Percentiles rank a stretch among this genome's conserved stretches.
Evolutionary conservation across 495 filamentous ascomycete species (phyloP).

Genomic region (Penicillium psychrofluorescens): DNA sequence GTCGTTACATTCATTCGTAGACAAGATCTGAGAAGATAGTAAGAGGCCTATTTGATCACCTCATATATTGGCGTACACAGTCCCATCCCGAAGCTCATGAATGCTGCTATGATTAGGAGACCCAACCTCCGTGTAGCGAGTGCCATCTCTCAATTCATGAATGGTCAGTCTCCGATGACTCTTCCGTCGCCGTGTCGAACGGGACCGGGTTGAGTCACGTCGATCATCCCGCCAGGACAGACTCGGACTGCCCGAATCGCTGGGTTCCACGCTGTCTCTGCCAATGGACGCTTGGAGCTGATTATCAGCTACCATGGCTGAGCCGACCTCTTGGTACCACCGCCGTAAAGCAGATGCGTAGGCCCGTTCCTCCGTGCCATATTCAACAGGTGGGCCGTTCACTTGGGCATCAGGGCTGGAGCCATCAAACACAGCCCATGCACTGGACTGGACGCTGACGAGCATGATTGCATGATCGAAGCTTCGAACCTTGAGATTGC

Average conservation of each 20-base stretch:
- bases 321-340: slow-evolving; percentile 30
- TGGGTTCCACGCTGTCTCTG: slow-evolving; percentile 25
- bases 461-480: slow-evolving; percentile 38
- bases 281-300: slow-evolving; percentile 32
- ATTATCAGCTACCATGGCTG: slow-evolving; percentile 29
- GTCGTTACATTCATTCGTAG: not conserved
- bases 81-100: slow-evolving; percentile 40
- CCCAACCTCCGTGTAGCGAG: slow-evolving; percentile 35
- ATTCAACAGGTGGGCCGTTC: slow-evolving; percentile 59
- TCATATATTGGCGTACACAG: slow-evolving; percentile 36
- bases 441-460: slow-evolving; percentile 40
- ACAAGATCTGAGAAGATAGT: slow-evolving; percentile 2
- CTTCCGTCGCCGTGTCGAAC: slow-evolving; percentile 16
- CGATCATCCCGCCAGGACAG: slow-evolving; percentile 2
- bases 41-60: not conserved
- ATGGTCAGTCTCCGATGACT: slow-evolving; percentile 32
- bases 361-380: slow-evolving; percentile 48
- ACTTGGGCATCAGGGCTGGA: slow-evolving; percentile 38
- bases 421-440: slow-evolving; percentile 58
- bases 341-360: slow-evolving; percentile 47
- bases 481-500: slow-evolving; percentile 60
- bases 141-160: slow-evolving; percentile 39
- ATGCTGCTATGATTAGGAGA: slow-evolving; percentile 29
- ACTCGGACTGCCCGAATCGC: slow-evolving; percentile 25
- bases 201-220: too few species aligned